Evolutionary conservation across 2,329 filamentous ascomycete species (phyloP), one percentile per base, ranked within the genome.

Genomic region (Tolypocladium cylindrosporum): DNA sequence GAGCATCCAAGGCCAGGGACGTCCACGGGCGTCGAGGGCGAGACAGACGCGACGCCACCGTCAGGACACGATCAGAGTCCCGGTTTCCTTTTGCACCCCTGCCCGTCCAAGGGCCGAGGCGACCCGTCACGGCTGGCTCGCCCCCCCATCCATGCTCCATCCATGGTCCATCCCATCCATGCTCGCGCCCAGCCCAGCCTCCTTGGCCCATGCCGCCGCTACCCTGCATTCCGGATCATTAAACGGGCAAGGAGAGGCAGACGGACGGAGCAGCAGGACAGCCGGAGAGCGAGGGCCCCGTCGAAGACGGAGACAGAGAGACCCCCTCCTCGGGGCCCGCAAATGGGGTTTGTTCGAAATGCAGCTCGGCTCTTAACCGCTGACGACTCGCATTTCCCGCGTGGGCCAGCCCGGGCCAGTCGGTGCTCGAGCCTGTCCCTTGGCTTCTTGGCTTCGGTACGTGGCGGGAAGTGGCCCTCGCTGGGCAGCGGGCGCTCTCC

Each of bases 61-160:
- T 13, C 4, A 1, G 27, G 45, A n/a, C 4, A 9, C 1, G 8
- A 24, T 5, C 27, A 11, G n/a, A 9, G 40, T 45, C 51, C 56
- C 56, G 56, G 56, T 57, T 57, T 57, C 56, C 56, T 57, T 57
- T 57, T 36, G 34, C n/a, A 54, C 56, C 56, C 56, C 56, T 54
- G 56, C 45, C 37, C 31, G n/a, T 40, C 24, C 24, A 11, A 19
- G 24, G 14, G 31, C 16, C 48, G 14, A 43, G 43, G n/a, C 40
- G 54, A 55, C 39, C 40, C 45, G 40, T 55, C 40, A 45, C 27
- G 40, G 39, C 54, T 55, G 40, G 37, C 27, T 31, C 27, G 27
- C 27, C n/a, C 50, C 52, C 52, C 39, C 21, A 31, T 41, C 36
- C 52, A 31, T 27, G 52, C 9, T 40, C 42, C 42, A 31, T 48